Percentiles rank a stretch among this genome's conserved stretches.
Evolutionary conservation across 768 basidiomycete species (phyloP).

Genomic region (Lactarius sp.): DNA sequence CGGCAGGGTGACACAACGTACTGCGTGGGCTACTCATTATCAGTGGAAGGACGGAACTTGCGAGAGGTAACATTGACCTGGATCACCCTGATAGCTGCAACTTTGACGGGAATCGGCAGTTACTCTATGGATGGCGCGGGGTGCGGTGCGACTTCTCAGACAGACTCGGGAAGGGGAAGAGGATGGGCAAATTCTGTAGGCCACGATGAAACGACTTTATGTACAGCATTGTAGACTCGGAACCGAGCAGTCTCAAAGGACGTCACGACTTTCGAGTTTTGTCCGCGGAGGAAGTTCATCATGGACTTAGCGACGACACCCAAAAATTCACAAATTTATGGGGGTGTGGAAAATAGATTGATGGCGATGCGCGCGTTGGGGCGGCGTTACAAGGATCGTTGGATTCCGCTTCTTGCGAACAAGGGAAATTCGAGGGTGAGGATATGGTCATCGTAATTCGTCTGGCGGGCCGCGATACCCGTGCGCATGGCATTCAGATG

Average conservation of each 20-base stretch:
- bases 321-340: neutral
- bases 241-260: neutral
- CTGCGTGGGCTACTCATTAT: neutral
- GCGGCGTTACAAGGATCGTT: neutral
- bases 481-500: neutral
- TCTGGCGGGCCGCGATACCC: neutral
- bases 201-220: neutral
- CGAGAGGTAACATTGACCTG: neutral
- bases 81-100: neutral
- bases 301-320: neutral
- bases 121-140: neutral
- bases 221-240: neutral
- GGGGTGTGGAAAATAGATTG: neutral
- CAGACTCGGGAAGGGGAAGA: neutral
- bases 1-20: neutral
- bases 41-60: neutral
- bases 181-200: neutral
- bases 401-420: neutral
- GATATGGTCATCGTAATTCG: neutral
- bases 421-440: too few relatives aligned
- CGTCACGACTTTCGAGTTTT: neutral
- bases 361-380: neutral
- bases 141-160: neutral
- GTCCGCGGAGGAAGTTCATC: conserved; percentile 2
- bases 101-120: neutral